phyloP scores from a whole-genome alignment of 192 early-diverging fungal genomes.

The Linnemannia zychae region DNA sequence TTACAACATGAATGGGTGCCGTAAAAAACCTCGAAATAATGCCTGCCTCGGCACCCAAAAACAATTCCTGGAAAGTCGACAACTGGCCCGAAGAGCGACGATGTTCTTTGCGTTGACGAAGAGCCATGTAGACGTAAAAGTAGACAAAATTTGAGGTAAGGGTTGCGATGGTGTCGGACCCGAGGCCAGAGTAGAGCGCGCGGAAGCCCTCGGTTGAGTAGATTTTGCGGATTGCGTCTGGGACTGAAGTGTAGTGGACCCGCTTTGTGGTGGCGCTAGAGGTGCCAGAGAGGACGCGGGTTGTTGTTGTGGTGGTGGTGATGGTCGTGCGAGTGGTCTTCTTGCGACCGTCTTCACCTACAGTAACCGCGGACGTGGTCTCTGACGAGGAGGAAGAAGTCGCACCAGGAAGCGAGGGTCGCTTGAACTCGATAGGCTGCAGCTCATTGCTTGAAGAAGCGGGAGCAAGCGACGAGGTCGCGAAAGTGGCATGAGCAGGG shows the following conservation, averaged over 20 bases:
- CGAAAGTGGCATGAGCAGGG: background rate
- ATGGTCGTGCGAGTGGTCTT: conserved; percentile 36
- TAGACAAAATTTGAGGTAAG: conserved; percentile 66
- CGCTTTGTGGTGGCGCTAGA: conserved; percentile 6
- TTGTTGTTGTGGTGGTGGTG: conserved; percentile 43
- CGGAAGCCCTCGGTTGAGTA: conserved; percentile 56
- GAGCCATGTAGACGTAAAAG: conserved; percentile 63
- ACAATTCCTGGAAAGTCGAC: conserved; percentile 61
- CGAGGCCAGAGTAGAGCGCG: conserved; percentile 61
- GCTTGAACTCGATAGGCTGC: conserved; percentile 47
- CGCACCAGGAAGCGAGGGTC: conserved; percentile 13
- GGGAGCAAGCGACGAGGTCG: background rate
- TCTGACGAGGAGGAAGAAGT: conserved; percentile 30
- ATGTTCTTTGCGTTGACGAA: conserved; percentile 61
- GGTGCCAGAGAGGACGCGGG: background rate
- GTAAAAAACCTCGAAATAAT: conserved; percentile 64
- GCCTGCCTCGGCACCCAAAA: conserved; percentile 65
- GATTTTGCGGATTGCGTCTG: conserved; percentile 47
- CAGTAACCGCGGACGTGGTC: conserved; percentile 15
- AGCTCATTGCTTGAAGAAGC: background rate
- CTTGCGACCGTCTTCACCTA: conserved; percentile 31
- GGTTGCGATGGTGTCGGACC: conserved; percentile 63
- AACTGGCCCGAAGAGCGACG: conserved; percentile 56
- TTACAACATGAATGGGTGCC: conserved; percentile 63
- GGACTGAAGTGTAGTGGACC: conserved; percentile 44